phyloP scores from a whole-genome alignment of 345 rosid genomes.

The Carallia pectinifolia region DNA sequence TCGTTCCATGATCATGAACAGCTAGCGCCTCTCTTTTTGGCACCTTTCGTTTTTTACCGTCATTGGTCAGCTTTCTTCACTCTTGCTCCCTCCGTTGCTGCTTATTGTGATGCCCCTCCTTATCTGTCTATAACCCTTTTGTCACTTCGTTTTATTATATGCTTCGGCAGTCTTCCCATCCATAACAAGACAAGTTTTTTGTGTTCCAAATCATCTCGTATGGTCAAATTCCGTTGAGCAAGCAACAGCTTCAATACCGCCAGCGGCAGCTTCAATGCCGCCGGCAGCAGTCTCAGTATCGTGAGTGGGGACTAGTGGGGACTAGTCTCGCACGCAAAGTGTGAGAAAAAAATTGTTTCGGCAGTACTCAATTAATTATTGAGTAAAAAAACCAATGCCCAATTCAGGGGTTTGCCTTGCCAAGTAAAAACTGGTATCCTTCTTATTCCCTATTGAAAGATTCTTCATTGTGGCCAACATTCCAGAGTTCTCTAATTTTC shows the following conservation, averaged over 20 bases:
- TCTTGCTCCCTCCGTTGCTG: conserved; percentile 14
- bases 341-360: neutral
- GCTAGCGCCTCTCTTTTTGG: conserved; percentile 9
- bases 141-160: conserved; percentile 18
- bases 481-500: neutral
- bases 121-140: too few species aligned
- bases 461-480: conserved; percentile 11
- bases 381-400: neutral
- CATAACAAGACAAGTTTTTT: too few species aligned
- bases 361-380: conserved; percentile 15
- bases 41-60: conserved; percentile 18
- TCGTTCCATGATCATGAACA: too few species aligned
- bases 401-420: conserved; percentile 19
- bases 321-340: too few species aligned
- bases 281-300: too few species aligned
- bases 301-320: too few species aligned
- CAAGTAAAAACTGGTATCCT: neutral
- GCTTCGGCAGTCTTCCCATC: too few species aligned
- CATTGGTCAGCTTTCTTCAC: neutral
- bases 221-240: too few species aligned
- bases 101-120: conserved; percentile 21
- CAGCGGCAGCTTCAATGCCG: too few species aligned
- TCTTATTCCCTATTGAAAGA: neutral
- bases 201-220: too few species aligned
- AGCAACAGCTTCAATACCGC: too few species aligned